These are phyloP conservation scores for Leishmania guyanensis DNA, from an alignment of 208 protist genomes.

Conservation along the genomic window DNA sequence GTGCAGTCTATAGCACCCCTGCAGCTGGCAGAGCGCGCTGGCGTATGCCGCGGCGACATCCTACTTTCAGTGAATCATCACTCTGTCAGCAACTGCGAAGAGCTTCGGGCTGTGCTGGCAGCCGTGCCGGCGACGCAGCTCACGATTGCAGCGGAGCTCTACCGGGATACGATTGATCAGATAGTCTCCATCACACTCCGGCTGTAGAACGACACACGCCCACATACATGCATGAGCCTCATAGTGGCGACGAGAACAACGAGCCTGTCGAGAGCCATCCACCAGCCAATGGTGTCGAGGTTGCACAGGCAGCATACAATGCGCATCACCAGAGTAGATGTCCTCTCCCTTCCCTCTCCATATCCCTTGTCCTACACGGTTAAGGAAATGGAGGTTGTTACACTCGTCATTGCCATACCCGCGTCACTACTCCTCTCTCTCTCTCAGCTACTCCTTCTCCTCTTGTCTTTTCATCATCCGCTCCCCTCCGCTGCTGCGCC, in stretches of 20 bases:
- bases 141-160: constrained; percentile 38
- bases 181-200: constrained; percentile 28
- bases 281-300: background rate
- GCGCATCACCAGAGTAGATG: background rate
- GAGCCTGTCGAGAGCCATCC: background rate
- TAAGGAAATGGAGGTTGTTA: background rate
- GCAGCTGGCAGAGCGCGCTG: constrained; percentile 39
- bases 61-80: constrained; percentile 30
- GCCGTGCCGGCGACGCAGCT: constrained; percentile 16
- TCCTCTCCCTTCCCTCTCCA: background rate
- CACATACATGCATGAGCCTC: background rate
- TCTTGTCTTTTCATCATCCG: background rate
- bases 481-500: background rate
- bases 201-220: background rate
- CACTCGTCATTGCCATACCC: background rate
- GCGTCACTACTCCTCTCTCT: background rate
- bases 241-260: background rate
- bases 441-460: background rate
- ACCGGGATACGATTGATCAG: constrained; percentile 40
- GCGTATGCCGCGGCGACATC: constrained; percentile 50
- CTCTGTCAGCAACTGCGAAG: constrained; percentile 35
- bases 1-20: constrained; percentile 41
- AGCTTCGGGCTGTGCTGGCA: constrained; percentile 40
- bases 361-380: background rate
- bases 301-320: background rate